phyloP scores from a whole-genome alignment of 805 yeast genomes.

The Saturnispora quitensis region DNA sequence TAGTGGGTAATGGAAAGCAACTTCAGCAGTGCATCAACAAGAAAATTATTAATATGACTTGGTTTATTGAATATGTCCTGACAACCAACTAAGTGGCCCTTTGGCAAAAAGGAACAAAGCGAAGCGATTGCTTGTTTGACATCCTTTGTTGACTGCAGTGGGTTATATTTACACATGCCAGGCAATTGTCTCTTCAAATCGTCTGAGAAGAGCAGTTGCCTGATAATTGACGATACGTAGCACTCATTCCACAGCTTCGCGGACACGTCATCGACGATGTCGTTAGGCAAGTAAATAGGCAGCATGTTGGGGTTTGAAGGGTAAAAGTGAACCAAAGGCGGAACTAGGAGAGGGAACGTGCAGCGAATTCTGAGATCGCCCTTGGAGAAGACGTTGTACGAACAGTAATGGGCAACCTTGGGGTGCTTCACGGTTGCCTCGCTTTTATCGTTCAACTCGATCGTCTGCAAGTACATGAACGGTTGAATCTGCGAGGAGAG shows the following conservation, averaged over 20 bases:
- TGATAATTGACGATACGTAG: slow-evolving; percentile 46
- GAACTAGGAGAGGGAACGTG: slow-evolving; percentile 40
- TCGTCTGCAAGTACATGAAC: slow-evolving; percentile 46
- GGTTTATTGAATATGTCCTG: slow-evolving; percentile 26
- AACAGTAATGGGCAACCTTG: slow-evolving; percentile 45
- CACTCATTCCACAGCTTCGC: slow-evolving; percentile 52
- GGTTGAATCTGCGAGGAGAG: slow-evolving; percentile 43
- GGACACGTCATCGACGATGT: slow-evolving; percentile 45
- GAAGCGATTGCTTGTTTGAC: slow-evolving; percentile 29
- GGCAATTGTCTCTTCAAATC: slow-evolving; percentile 49
- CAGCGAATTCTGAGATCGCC: slow-evolving; percentile 67
- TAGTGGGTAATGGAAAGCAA: slow-evolving; percentile 32
- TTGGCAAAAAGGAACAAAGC: slow-evolving; percentile 38
- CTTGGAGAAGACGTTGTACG: slow-evolving; percentile 64
- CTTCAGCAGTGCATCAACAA: slow-evolving; percentile 43
- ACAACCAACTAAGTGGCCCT: slow-evolving; percentile 40
- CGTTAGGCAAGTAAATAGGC: slow-evolving; percentile 9
- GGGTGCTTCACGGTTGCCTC: slow-evolving; percentile 24
- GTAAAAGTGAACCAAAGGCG: slow-evolving; percentile 36
- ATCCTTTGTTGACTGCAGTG: slow-evolving; percentile 28
- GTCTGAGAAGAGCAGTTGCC: slow-evolving; percentile 44
- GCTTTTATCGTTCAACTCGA: slow-evolving; percentile 28
- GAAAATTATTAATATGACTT: slow-evolving; percentile 36
- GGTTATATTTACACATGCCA: slow-evolving; percentile 46
- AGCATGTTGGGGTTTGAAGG: slow-evolving; percentile 33